A percentile compares a stretch with the other conserved stretches of the same genome.
These are phyloP conservation scores for Fraxinus paxiana DNA, from an alignment of 305 asterid species.

Conservation along the genomic window DNA sequence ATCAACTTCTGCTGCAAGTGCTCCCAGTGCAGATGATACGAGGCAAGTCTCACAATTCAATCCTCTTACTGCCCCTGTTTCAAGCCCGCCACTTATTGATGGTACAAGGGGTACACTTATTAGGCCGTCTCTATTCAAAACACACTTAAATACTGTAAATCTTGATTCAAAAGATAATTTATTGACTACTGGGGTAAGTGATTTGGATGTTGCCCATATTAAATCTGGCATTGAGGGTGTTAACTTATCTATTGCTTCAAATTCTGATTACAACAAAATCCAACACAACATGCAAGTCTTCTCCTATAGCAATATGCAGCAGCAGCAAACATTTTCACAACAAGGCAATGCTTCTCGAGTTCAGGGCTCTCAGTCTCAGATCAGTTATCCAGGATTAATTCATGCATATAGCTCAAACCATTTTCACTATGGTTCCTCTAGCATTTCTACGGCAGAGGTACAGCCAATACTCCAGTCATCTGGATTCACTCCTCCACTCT, in stretches of 20 bases:
- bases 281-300: slow-evolving; percentile 18
- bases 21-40: slow-evolving; percentile 15
- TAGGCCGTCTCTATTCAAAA: slow-evolving; percentile 22
- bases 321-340: slow-evolving; percentile 23
- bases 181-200: slow-evolving; percentile 20
- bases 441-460: slow-evolving; percentile 34
- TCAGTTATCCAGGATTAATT: slow-evolving; percentile 34
- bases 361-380: slow-evolving; percentile 34
- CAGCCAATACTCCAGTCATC: slow-evolving; percentile 48
- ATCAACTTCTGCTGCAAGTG: slow-evolving; percentile 26
- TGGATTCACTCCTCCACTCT: slow-evolving; percentile 47
- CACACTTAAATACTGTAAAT: slow-evolving; percentile 25
- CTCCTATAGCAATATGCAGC: slow-evolving; percentile 22
- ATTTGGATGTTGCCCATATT: slow-evolving; percentile 15
- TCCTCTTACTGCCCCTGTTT: slow-evolving; percentile 20
- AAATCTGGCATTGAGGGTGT: slow-evolving; percentile 22
- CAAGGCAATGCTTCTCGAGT: slow-evolving; percentile 21
- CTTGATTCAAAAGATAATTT: slow-evolving; percentile 23
- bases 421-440: slow-evolving; percentile 32
- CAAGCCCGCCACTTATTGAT: slow-evolving; percentile 22
- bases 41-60: slow-evolving; percentile 15
- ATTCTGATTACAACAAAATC: slow-evolving; percentile 25
- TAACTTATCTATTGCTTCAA: slow-evolving; percentile 21
- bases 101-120: slow-evolving; percentile 3
- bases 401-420: slow-evolving; percentile 33